Evolutionary conservation across 2,329 filamentous ascomycete genomes (phyloP).

Genomic region (Oidium heveae): DNA sequence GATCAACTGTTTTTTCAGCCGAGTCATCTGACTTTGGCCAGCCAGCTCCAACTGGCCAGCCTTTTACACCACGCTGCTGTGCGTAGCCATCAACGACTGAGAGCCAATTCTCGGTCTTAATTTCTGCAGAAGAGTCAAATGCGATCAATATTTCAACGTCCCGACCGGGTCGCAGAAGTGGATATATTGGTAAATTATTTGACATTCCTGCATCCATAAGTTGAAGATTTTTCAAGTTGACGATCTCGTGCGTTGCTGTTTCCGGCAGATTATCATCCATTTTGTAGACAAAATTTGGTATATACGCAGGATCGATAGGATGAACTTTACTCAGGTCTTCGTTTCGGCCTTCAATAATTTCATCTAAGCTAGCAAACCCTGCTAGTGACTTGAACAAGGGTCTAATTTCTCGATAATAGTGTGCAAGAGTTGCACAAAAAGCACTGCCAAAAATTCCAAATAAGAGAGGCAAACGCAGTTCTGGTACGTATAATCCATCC

Average conservation of each 20-base stretch:
- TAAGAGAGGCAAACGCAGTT: conserved; percentile 58
- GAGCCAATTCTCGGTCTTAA: conserved; percentile 88
- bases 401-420: conserved; percentile 88
- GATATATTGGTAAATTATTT: conserved; percentile 92
- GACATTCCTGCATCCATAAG: conserved; percentile 98
- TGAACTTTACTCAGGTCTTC: conserved; percentile 77
- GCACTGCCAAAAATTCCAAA: conserved; percentile 93
- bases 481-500: conserved; percentile 47
- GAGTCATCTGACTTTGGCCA: conserved; percentile 49
- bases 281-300: conserved; percentile 72
- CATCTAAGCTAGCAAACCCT: conserved; percentile 55
- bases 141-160: conserved; percentile 76
- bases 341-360: conserved; percentile 58
- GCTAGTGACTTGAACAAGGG: conserved; percentile 51
- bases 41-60: conserved; percentile 85
- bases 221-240: conserved; percentile 44
- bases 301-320: conserved; percentile 71
- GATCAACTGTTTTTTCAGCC: conserved; percentile 30
- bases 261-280: conserved; percentile 52
- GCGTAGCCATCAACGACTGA: conserved; percentile 86
- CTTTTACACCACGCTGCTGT: conserved; percentile 66
- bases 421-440: conserved; percentile 83
- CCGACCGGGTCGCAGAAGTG: conserved; percentile 64
- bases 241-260: conserved; percentile 55
- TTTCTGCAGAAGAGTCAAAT: conserved; percentile 79